phyloP scores from a whole-genome alignment of 2,329 filamentous ascomycete species.

The Leptoxyphium fumago region DNA sequence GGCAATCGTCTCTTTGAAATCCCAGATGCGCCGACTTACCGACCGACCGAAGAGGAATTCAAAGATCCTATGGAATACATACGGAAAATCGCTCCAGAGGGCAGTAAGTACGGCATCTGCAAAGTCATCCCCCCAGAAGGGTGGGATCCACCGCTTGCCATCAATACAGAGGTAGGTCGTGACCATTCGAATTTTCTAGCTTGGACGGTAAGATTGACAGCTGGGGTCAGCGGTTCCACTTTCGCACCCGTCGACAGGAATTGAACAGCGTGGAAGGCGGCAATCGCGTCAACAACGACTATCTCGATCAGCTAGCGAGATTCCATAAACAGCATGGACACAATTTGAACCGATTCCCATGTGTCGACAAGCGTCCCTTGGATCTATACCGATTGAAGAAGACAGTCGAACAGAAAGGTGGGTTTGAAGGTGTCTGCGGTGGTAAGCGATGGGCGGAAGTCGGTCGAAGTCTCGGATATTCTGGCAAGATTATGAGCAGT shows the following conservation, averaged over 20 bases:
- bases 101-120: constrained; percentile 76
- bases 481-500: constrained; percentile 98
- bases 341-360: constrained; percentile 84
- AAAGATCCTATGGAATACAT: constrained; percentile 90
- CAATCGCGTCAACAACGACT: constrained; percentile 88
- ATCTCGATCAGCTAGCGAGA: constrained; percentile 85
- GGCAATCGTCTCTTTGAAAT: constrained; percentile 63
- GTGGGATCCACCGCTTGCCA: constrained; percentile 91
- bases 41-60: constrained; percentile 85
- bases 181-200: constrained; percentile 1
- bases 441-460: constrained; percentile 99
- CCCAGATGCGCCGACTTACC: constrained; percentile 78
- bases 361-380: constrained; percentile 92
- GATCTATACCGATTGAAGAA: constrained; percentile 95
- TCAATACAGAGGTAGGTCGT: constrained; percentile 76
- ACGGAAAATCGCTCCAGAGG: constrained; percentile 77
- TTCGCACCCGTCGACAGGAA: constrained; percentile 88
- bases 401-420: constrained; percentile 83
- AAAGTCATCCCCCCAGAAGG: constrained; percentile 87
- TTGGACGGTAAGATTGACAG: constrained; percentile 12
- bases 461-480: constrained; percentile 88
- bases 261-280: constrained; percentile 97
- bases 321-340: constrained; percentile 95
- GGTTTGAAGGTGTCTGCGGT: constrained; percentile 94
- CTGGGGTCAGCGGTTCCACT: constrained; percentile 68